Evolutionary conservation across 1,284 basidiomycete genomes (phyloP).

Genomic region (Lentinula novae-zelandiae): DNA sequence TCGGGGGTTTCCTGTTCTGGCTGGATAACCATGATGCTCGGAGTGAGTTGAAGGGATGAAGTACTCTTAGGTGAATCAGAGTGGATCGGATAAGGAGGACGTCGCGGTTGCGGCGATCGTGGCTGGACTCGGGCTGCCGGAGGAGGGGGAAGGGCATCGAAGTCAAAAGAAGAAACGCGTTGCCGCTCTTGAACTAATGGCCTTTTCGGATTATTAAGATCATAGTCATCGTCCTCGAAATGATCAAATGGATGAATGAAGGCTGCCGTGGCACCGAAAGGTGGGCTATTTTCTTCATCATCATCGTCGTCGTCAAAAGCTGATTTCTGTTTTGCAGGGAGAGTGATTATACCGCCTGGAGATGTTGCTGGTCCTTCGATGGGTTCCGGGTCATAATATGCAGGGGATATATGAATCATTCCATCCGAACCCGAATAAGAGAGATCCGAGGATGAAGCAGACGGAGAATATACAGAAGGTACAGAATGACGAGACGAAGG

Average conservation of each 20-base stretch:
- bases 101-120: background rate
- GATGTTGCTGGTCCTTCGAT: conserved; percentile 53
- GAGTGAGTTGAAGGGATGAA: conserved; percentile 9
- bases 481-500: conserved; percentile 24
- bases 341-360: conserved; percentile 24
- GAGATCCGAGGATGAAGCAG: conserved; percentile 19
- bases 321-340: conserved; percentile 24
- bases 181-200: conserved; percentile 34
- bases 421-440: conserved; percentile 21
- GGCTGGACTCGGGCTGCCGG: conserved; percentile 6
- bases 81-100: conserved; percentile 10
- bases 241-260: conserved; percentile 54
- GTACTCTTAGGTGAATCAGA: conserved; percentile 1
- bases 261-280: conserved; percentile 43
- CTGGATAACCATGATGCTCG: conserved; percentile 21
- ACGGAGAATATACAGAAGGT: conserved; percentile 21
- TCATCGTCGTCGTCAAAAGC: conserved; percentile 19
- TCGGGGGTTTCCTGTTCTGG: conserved; percentile 19
- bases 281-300: conserved; percentile 14
- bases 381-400: conserved; percentile 57
- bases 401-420: conserved; percentile 57
- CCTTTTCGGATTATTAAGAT: conserved; percentile 25
- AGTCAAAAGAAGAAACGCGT: conserved; percentile 49
- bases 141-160: conserved; percentile 47
- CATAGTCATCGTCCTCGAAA: conserved; percentile 30